Evolutionary conservation across 2,329 filamentous ascomycete species (phyloP), one percentile per base, ranked within the genome.

Genomic region (Fusarium sublunatum): DNA sequence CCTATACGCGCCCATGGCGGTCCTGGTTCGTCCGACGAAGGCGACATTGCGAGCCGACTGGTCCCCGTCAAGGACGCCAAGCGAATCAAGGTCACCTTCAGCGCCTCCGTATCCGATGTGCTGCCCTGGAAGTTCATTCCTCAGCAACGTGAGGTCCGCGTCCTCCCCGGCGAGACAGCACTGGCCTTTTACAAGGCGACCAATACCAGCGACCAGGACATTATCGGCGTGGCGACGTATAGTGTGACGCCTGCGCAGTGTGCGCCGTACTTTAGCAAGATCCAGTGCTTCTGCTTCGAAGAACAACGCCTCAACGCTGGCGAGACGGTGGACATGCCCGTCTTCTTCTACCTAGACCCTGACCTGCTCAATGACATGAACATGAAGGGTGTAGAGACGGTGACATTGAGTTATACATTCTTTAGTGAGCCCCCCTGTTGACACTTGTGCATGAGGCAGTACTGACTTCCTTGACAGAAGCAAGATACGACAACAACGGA

Each of bases 251-350:
- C 95, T 0, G 95, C 88, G 4, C 95, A 99, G 79, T 93, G 96
- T 40, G 94, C 95, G 39, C 93, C 92, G 2, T 99, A 99, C 77
- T 99, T 99, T 75, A 96, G 91, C 86, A 99, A 99, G 85, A 99
- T 99, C 41, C 95, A 99, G 78, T 99, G 95, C 74, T 99, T 99
- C 78, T 99, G 95, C 78, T 99, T 99, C 72, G 95, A 99, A 80
- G 94, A 93, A 78, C 95, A 99, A 83, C 85, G 96, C 61, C 78
- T 99, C 66, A 94, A 95, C 74, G 93, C 93, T 6, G 93, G 94
- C 40, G 96, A 99, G 83, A 95, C 93, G 40, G 95, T 99, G 50
- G 95, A 99, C 76, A 99, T 99, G 96, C 96, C 95, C 0, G 96
- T 99, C 1, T 99, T 99, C 78, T 99, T 99, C 79, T 99, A 98